Base-by-base conservation (phyloP, 495 filamentous ascomycete genomes). In the Penicillium daleae region DNA sequence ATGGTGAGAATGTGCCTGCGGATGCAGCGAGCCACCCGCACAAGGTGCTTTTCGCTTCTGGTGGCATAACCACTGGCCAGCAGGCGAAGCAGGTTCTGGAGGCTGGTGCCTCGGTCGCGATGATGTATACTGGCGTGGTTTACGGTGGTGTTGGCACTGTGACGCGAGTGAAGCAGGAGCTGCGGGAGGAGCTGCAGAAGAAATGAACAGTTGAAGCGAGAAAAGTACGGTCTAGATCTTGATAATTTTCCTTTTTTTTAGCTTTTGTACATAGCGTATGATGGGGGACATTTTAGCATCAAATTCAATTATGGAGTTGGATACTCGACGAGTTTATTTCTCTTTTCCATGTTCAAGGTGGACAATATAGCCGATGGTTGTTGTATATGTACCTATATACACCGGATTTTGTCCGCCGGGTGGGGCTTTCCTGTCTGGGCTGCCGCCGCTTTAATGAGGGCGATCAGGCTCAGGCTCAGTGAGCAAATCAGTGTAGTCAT, bases 11-110 rank as follows among this genome's bases (percentile, higher is more conserved):
- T 26, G 62, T 67, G 24, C 57, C 48, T 31, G 57, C 62, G 17
- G 63, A 35, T 4, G 22, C 60, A 59, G 73, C 57, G 55, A 61
- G 57, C 60, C 66, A 56, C 66, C 57, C 74, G 33, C 86, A 83
- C 39, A 97, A 97, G 80, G 87, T 91, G 46, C 89, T 99, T 49
- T 97, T 98, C 73, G 93, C 93, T 13, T 92, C 89, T 0, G 94
- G 94, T 1, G 95, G 95, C 9, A 95, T 99, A 64, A 92, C 87
- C 6, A 93, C 85, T 64, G 95, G 94, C 10, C 80, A 86, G 53
- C 89, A 97, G 77, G 95, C 92, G 6, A 79, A 89, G 5, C 83
- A 89, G 75, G 85, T 90, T 0, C 78, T 96, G 37, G 87, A 93
- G 61, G 91, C 92, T 0, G 95, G 95, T 10, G 94, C 95, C 0